A percentile compares a stretch with the other conserved stretches of the same genome.
Conservation (phyloP, 345 rosid species). For the Salix purpurea region DNA sequence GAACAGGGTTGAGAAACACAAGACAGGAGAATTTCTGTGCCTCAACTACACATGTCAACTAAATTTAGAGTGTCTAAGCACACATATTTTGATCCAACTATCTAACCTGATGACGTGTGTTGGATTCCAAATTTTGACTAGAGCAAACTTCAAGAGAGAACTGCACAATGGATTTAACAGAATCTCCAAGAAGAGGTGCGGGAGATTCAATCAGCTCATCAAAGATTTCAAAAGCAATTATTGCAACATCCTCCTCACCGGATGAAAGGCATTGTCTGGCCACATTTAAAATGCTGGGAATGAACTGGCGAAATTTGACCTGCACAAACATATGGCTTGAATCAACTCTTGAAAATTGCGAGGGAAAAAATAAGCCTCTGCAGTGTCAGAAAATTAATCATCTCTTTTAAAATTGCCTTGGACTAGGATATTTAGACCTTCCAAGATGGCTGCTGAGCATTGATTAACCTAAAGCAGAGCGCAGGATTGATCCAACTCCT, state of each 20-base stretch:
- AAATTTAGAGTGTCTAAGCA: constrained; percentile 4
- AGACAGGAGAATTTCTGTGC: not conserved
- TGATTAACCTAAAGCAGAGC: not conserved
- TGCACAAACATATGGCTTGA: constrained; percentile 22
- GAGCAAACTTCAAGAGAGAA: constrained; percentile 97
- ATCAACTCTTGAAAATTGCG: not conserved
- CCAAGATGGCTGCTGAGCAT: not conserved
- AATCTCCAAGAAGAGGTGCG: constrained; percentile 97
- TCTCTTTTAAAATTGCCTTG: not conserved
- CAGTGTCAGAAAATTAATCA: not conserved
- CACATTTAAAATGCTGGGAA: constrained; percentile 93
- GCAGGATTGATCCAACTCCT: not conserved
- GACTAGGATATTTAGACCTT: not conserved
- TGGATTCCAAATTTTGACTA: constrained; percentile 70
- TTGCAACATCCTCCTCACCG: constrained; percentile 96
- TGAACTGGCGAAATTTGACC: constrained; percentile 94
- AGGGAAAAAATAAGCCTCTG: not conserved
- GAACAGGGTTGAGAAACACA: constrained; percentile 1
- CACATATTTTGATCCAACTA: constrained; percentile 28
- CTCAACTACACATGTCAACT: not conserved
- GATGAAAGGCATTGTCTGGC: constrained; percentile 86
- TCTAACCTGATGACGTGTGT: constrained; percentile 77
- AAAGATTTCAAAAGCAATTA: constrained; percentile 96
- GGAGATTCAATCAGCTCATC: constrained; percentile 99
- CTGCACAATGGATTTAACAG: constrained; percentile 88